Percentiles rank a stretch among this genome's conserved stretches.
phyloP scores from a whole-genome alignment of 2,329 filamentous ascomycete genomes.

The Penicillium sp. region DNA sequence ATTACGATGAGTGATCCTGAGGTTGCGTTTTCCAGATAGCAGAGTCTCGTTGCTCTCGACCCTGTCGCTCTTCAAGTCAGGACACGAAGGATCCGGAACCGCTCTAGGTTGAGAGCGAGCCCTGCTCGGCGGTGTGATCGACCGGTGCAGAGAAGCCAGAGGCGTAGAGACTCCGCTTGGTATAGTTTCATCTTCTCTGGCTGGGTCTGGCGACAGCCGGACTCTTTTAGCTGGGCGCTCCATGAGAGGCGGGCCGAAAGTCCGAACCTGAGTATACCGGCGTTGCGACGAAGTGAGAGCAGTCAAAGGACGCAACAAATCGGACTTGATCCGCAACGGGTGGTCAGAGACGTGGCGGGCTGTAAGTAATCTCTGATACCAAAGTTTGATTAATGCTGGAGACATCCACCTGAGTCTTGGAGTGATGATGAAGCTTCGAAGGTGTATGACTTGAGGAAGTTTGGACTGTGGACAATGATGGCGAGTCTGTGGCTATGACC shows the following conservation, averaged over 20 bases:
- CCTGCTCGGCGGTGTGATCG: slow-evolving; percentile 17
- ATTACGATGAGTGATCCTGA: background rate
- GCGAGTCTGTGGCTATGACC: background rate
- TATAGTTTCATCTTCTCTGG: background rate
- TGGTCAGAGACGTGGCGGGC: background rate
- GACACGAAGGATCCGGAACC: background rate
- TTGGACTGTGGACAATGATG: background rate
- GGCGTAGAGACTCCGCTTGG: slow-evolving; percentile 2
- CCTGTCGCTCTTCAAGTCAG: slow-evolving; percentile 4
- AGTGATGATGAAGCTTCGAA: background rate
- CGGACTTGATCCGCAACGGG: background rate
- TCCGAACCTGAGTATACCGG: background rate
- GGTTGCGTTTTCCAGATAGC: background rate
- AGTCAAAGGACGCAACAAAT: background rate
- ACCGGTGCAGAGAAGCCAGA: slow-evolving; percentile 16
- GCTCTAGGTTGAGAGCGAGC: slow-evolving; percentile 6
- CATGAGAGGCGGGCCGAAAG: slow-evolving; percentile 6
- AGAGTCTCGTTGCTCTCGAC: background rate
- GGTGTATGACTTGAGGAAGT: background rate
- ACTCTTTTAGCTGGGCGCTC: slow-evolving; percentile 19
- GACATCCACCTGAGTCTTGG: background rate
- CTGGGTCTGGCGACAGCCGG: slow-evolving; percentile 6
- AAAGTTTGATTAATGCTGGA: background rate
- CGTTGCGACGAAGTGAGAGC: background rate
- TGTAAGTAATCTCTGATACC: background rate